These are phyloP conservation scores for Fusarium paranaense DNA, from an alignment of 2,329 filamentous ascomycete species.

Conservation along the genomic window DNA sequence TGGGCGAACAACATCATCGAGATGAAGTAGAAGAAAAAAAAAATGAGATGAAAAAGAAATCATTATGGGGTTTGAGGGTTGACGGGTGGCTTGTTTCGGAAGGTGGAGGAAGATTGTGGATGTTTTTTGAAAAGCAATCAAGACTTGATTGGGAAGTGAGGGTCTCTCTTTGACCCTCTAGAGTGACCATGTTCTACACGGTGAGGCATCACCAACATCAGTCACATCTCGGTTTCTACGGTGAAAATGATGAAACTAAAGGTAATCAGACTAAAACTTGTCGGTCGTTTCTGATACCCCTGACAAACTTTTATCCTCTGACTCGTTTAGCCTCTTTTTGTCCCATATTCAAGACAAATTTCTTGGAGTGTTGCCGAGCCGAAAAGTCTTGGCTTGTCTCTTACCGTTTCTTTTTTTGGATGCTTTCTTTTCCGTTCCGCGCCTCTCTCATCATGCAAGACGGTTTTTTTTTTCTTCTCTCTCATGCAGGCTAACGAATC, in stretches of 20 bases:
- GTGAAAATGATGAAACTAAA: background rate
- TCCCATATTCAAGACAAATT: background rate
- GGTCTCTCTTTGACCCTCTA: background rate
- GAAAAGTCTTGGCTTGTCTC: background rate
- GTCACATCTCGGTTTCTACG: background rate
- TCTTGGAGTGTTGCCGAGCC: background rate
- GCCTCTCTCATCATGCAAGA: background rate
- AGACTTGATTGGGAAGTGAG: background rate
- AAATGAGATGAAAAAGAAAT: background rate
- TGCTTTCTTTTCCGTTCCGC: background rate
- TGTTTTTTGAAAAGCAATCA: conserved; percentile 6
- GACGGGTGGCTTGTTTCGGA: background rate
- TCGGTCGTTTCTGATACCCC: background rate
- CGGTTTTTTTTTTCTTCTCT: background rate
- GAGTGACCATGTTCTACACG: background rate
- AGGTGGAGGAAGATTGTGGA: background rate
- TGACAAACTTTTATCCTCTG: background rate
- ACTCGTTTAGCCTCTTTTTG: background rate
- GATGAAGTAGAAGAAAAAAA: background rate
- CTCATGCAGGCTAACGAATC: background rate
- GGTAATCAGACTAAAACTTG: background rate
- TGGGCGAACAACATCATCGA: background rate
- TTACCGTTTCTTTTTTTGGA: background rate
- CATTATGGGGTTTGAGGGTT: background rate
- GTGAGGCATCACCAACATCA: background rate